Evolutionary conservation across 495 filamentous ascomycete genomes (phyloP), one percentile per base, ranked within the genome.

Genomic region (Penicillium soppii): DNA sequence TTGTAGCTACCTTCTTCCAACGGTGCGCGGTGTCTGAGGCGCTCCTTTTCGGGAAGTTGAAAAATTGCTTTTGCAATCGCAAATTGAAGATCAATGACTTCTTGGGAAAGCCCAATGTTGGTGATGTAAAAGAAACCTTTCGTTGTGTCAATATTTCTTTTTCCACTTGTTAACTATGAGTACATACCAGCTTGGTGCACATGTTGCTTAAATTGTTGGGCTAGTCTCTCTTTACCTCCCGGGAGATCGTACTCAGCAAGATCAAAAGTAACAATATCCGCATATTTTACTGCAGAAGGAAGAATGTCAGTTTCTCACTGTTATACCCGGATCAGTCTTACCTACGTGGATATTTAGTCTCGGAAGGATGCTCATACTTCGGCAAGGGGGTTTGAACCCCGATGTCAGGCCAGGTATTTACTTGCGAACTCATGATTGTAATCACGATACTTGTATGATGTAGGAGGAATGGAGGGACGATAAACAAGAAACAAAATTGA

Each of bases 121-220:
- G 56, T 68, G n/a, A 82, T 69, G 53, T 80, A 78, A 61, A 80
- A 81, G 68, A 81, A 81, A 5, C 62, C 58, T 66, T 43, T 13
- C 13, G 5, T n/a, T 17, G 9, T 26, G 8, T 38, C 19, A 33
- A 19, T 30, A 37, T n/a, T 7, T 32, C 2, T 29, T 25, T 29
- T 26, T 15, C 15, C 25, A 21, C 9, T 45, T 22, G 9, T 8
- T 25, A 15, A 33, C 22, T 9, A 13, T 35, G 7, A 35, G 30
- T 23, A 32, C 32, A 35, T 59, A 62, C 76, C 77, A 49, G 77
- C 68, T 16, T 76, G 58, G 17, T 74, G 69, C 13, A 77, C 73
- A 0, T 76, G 75, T 36, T 80, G 66, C 48, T 76, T 67, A 3
- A 83, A 67, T 54, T 80, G 76, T 15, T 68, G 61, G 5, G 76